phyloP scores from a whole-genome alignment of 805 yeast genomes.

The Yarrowia sp. region DNA sequence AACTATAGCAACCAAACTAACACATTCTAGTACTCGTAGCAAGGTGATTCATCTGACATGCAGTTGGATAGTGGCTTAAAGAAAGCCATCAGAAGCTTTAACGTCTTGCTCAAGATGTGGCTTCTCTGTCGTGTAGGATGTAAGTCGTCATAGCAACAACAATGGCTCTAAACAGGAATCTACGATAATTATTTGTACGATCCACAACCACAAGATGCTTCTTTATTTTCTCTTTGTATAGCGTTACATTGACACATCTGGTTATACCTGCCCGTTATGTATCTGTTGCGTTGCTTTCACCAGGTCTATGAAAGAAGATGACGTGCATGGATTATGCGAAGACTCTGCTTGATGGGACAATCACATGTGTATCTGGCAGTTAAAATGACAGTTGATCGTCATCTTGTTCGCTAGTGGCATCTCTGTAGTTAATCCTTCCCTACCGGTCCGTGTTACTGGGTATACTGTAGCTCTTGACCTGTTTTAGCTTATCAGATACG shows the following conservation, averaged over 20 bases:
- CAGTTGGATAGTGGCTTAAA: not conserved
- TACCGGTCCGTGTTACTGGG: too few relatives aligned
- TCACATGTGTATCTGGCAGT: not conserved
- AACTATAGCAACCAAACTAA: not conserved
- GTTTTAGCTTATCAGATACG: too few relatives aligned
- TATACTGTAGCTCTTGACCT: too few relatives aligned
- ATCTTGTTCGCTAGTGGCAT: not conserved
- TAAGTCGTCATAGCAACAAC: too few relatives aligned
- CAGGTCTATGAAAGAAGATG: not conserved
- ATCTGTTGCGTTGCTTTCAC: not conserved
- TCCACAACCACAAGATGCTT: too few relatives aligned
- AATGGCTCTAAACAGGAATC: too few relatives aligned
- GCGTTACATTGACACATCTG: not conserved
- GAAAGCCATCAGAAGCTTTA: too few relatives aligned
- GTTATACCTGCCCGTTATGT: not conserved
- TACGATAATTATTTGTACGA: too few relatives aligned
- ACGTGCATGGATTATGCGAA: conserved; percentile 11
- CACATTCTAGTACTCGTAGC: too few relatives aligned
- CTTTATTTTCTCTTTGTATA: not conserved
- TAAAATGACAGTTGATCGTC: not conserved
- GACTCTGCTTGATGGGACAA: not conserved
- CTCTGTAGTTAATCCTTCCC: too few relatives aligned
- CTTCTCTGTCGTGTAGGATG: too few relatives aligned
- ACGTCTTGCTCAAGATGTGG: too few relatives aligned
- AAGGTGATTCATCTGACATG: not conserved